phyloP scores from a whole-genome alignment of 768 basidiomycete species.

The Lactarius sp. region DNA sequence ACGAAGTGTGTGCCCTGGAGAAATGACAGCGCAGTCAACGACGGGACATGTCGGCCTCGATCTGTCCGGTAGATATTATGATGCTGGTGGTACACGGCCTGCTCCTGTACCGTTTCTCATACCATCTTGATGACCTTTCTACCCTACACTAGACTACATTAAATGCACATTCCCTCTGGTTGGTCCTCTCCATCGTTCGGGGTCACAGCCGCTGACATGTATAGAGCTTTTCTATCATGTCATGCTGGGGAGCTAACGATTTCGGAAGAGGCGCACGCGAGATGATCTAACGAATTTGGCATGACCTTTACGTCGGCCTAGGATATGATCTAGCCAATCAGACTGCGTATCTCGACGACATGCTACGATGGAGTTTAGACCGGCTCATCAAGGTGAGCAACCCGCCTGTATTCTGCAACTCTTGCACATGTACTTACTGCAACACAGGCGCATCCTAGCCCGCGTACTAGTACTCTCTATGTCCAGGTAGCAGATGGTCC shows the following conservation, averaged over 20 bases:
- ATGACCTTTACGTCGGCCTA: constrained; percentile 27
- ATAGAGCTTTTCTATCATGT: constrained; percentile 78
- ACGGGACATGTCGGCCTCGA: constrained; percentile 76
- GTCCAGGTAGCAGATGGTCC: constrained; percentile 70
- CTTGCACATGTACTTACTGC: background rate
- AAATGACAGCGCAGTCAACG: constrained; percentile 71
- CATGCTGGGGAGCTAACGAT: constrained; percentile 88
- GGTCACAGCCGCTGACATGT: constrained; percentile 9
- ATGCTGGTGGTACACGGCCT: constrained; percentile 72
- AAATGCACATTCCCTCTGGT: constrained; percentile 86
- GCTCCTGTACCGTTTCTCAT: background rate
- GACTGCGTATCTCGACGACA: constrained; percentile 86
- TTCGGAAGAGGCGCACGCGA: constrained; percentile 60
- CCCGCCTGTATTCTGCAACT: background rate
- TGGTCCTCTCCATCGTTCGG: constrained; percentile 26
- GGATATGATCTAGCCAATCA: constrained; percentile 85
- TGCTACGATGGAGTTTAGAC: constrained; percentile 85
- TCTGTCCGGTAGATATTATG: constrained; percentile 84
- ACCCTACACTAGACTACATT: constrained; percentile 63
- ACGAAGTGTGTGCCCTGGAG: constrained; percentile 81
- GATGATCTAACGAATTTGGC: background rate
- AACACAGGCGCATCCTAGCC: constrained; percentile 69
- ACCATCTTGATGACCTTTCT: background rate
- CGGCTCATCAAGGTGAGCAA: constrained; percentile 82
- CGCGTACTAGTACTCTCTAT: constrained; percentile 63